Evolutionary conservation across 495 filamentous ascomycete species (phyloP).

Genomic region (Pseudevernia furfuracea): DNA sequence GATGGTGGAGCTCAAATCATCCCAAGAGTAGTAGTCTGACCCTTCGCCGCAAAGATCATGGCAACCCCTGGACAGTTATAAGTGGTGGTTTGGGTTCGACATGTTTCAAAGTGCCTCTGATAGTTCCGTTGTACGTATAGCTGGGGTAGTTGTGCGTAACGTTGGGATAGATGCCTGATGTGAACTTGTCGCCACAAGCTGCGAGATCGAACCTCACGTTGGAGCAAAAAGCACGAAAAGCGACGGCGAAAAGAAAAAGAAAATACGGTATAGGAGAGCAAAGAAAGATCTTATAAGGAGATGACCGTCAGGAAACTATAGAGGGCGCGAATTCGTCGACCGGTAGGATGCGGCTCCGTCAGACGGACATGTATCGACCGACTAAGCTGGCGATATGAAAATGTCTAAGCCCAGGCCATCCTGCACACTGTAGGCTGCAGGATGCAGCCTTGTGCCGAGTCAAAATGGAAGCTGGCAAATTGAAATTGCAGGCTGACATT

Average conservation of each 20-base stretch:
- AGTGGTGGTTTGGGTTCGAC: neutral
- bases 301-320: neutral
- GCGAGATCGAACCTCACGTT: conserved; percentile 17
- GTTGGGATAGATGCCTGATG: neutral
- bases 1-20: conserved; percentile 32
- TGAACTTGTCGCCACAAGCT: conserved; percentile 10
- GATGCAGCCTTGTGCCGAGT: neutral
- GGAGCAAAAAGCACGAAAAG: neutral
- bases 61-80: conserved; percentile 31
- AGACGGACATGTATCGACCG: neutral
- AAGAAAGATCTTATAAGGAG: neutral
- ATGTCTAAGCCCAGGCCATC: neutral
- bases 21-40: conserved; percentile 26
- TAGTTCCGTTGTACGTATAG: neutral
- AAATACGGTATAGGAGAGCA: neutral
- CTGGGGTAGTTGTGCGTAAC: conserved; percentile 3
- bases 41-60: conserved; percentile 30
- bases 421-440: neutral
- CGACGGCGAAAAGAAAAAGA: neutral
- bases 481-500: neutral
- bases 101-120: conserved; percentile 1
- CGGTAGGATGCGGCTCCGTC: neutral
- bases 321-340: neutral
- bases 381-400: accelerated
- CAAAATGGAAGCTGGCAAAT: neutral